These are phyloP conservation scores for Pythium guiyangense DNA, from an alignment of 352 stramenopile genomes.

Conservation along the genomic window DNA sequence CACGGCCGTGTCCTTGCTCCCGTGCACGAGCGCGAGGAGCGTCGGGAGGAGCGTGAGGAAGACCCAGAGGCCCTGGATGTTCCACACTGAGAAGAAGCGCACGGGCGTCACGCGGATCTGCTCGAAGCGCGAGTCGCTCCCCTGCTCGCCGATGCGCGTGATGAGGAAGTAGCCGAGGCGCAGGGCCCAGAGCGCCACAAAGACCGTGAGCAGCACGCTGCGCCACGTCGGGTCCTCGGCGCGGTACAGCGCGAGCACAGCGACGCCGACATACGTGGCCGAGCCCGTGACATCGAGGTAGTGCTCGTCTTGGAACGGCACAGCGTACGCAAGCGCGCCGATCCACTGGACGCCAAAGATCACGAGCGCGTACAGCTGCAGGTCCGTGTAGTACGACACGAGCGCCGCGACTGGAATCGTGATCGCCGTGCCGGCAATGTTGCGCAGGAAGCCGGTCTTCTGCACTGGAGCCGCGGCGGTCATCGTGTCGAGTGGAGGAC, in stretches of 20 bases:
- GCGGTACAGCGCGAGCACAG: conserved; percentile 27
- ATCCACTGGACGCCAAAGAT: conserved; percentile 60
- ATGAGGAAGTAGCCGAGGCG: conserved; percentile 75
- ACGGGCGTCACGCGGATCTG: conserved; percentile 55
- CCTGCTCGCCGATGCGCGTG: conserved; percentile 51
- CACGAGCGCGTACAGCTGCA: conserved; percentile 42
- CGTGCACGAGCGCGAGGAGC: conserved; percentile 40
- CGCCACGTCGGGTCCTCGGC: conserved; percentile 35
- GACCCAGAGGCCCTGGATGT: conserved; percentile 74
- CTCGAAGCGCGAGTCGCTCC: conserved; percentile 65
- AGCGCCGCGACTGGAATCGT: conserved; percentile 30
- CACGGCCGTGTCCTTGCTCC: conserved; percentile 21
- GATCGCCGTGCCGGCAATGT: conserved; percentile 33
- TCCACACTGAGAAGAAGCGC: conserved; percentile 72
- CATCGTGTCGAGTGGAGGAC: background rate
- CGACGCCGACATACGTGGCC: conserved; percentile 52
- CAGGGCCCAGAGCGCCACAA: conserved; percentile 64
- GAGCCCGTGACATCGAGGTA: conserved; percentile 78
- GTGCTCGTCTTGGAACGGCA: conserved; percentile 61
- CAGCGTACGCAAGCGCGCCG: conserved; percentile 44
- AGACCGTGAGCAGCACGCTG: conserved; percentile 43
- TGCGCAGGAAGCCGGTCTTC: conserved; percentile 34
- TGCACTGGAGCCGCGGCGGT: conserved; percentile 2
- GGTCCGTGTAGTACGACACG: conserved; percentile 29
- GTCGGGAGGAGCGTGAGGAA: conserved; percentile 67